phyloP scores from a whole-genome alignment of 2,329 filamentous ascomycete species.

The Coleophoma cylindrospora region DNA sequence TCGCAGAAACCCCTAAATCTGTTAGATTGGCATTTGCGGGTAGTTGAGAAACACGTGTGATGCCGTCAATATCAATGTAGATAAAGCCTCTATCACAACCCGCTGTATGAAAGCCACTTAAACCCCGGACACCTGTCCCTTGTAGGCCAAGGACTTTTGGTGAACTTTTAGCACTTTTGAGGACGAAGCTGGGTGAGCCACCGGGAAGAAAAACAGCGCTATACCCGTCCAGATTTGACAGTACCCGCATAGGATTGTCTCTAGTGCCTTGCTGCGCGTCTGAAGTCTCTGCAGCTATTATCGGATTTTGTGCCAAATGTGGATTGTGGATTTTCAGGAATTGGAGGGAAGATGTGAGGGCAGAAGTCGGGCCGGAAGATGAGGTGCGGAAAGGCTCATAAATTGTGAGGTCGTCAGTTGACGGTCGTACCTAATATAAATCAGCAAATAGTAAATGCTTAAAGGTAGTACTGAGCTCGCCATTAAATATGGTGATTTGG shows the following conservation, averaged over 20 bases:
- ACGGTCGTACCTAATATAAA: constrained; percentile 60
- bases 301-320: constrained; percentile 53
- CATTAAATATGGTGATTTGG: constrained; percentile 73
- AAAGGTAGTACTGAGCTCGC: constrained; percentile 41
- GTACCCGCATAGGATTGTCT: constrained; percentile 35
- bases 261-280: constrained; percentile 40
- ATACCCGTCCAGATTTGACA: constrained; percentile 67
- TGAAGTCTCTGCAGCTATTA: constrained; percentile 39
- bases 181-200: constrained; percentile 70
- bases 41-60: constrained; percentile 69
- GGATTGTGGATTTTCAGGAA: constrained; percentile 75
- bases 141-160: constrained; percentile 73
- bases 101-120: constrained; percentile 73
- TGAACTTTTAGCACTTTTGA: constrained; percentile 74
- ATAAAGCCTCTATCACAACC: constrained; percentile 79
- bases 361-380: constrained; percentile 10
- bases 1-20: constrained; percentile 71
- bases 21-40: constrained; percentile 62
- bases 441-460: constrained; percentile 4
- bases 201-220: constrained; percentile 80
- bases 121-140: constrained; percentile 60
- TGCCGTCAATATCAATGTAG: constrained; percentile 69
- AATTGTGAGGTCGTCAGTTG: constrained; percentile 76
- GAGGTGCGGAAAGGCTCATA: constrained; percentile 71
- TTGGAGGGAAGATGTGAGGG: constrained; percentile 44